phyloP scores from a whole-genome alignment of 768 basidiomycete genomes.

The Ramaria sp. region DNA sequence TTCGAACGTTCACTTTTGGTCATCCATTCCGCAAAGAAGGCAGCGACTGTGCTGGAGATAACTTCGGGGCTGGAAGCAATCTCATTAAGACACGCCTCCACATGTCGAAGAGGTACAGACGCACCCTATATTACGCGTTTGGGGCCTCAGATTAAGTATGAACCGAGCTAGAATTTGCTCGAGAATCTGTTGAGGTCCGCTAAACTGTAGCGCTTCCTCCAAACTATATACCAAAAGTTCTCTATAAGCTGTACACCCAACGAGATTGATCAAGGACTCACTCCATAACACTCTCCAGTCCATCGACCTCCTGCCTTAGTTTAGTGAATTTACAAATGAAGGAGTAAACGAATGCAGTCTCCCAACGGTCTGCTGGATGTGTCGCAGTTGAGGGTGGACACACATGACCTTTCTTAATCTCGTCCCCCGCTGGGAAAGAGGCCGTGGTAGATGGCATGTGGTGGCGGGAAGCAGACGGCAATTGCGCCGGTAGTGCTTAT shows the following conservation, averaged over 20 bases:
- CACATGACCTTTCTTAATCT: constrained; percentile 39
- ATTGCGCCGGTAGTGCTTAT: constrained; percentile 23
- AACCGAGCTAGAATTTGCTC: constrained; percentile 66
- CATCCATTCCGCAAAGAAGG: constrained; percentile 31
- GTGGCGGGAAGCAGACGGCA: constrained; percentile 15
- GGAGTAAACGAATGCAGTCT: constrained; percentile 73
- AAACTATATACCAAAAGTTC: constrained; percentile 36
- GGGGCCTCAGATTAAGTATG: constrained; percentile 72
- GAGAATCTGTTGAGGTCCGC: constrained; percentile 55
- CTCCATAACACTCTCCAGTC: constrained; percentile 76
- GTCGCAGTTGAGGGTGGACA: constrained; percentile 49
- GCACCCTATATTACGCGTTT: constrained; percentile 85
- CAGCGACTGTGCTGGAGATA: constrained; percentile 64
- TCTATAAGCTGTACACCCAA: background rate
- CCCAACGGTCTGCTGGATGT: constrained; percentile 79
- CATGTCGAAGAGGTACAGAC: constrained; percentile 15
- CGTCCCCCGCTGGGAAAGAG: background rate
- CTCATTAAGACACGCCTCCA: constrained; percentile 20
- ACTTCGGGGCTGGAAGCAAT: constrained; percentile 56
- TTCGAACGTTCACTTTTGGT: constrained; percentile 45
- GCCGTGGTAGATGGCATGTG: constrained; percentile 13
- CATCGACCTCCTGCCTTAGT: constrained; percentile 64
- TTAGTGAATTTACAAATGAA: constrained; percentile 79
- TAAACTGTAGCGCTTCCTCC: constrained; percentile 63
- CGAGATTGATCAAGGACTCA: constrained; percentile 30